These are phyloP conservation scores for Argentina anserina DNA, from an alignment of 306 rosid genomes.

Conservation along the genomic window DNA sequence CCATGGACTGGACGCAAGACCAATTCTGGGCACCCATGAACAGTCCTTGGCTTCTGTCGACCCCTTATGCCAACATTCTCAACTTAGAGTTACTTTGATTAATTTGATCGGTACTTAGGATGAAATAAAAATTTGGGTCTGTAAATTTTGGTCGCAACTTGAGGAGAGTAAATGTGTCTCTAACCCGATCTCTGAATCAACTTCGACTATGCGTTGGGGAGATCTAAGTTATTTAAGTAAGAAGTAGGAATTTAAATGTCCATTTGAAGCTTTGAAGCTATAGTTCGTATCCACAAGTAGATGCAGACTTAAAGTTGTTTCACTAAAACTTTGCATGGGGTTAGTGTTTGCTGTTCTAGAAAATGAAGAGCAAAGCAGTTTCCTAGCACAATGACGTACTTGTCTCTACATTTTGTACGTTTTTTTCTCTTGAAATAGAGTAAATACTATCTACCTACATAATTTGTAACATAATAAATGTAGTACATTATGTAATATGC, in stretches of 20 bases:
- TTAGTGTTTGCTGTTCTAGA: neutral
- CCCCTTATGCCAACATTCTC: slow-evolving; percentile 54
- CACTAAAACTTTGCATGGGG: neutral
- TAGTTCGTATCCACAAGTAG: neutral
- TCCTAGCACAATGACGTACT: neutral
- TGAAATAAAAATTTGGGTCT: slow-evolving; percentile 5
- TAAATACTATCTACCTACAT: neutral
- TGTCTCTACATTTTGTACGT: neutral
- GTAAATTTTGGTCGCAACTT: slow-evolving; percentile 14
- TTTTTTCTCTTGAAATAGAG: neutral
- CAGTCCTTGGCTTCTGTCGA: slow-evolving; percentile 72
- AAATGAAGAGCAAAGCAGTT: neutral
- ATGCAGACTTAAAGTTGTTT: neutral
- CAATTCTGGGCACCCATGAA: slow-evolving; percentile 58
- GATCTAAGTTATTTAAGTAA: neutral
- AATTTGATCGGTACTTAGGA: neutral
- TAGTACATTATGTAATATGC: neutral
- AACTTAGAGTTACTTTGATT: slow-evolving; percentile 36
- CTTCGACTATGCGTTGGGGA: neutral
- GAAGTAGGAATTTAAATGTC: neutral
- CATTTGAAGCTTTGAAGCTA: neutral
- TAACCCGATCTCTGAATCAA: neutral
- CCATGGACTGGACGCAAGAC: slow-evolving; percentile 77
- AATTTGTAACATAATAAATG: neutral
- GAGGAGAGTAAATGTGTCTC: neutral